Evolutionary conservation across 306 rosid genomes (phyloP), one percentile per base, ranked within the genome.

Genomic region (Crotalaria pallida): DNA sequence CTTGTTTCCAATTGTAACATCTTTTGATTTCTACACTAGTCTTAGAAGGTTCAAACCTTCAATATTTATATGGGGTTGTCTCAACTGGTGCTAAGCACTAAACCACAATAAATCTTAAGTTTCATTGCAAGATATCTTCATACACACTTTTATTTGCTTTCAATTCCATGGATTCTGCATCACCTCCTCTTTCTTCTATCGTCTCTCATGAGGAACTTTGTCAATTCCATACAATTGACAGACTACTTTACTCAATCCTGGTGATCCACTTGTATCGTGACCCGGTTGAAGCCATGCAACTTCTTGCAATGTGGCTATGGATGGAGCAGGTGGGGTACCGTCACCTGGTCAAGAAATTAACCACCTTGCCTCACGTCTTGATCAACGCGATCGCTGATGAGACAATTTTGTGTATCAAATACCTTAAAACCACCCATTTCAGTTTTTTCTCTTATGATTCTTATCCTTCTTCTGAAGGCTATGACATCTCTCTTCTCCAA

Each of bases 231-330:
- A 69, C 12, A 52, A 84, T 82, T 0, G 98, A 89, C 75, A 72
- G 96, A 47, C 72, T 85, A 19, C 83, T 92, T 1, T 92, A 80
- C 59, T 22, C 11, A 1, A 64, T 83, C 10, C 82, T 92, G 1
- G 93, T 65, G 33, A 12, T 78, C 36, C 71, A 22, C 19, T 87
- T 90, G 0, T 16, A 22, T 6, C 73, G 96, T 0, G 93, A 89
- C 3, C 92, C 96, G 0, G 17, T 67, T 1, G 91, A 92, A 53
- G 71, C 91, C 13, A 82, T 89, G 79, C 89, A 82, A 21, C 61
- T 86, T 0, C 27, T 88, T 65, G 88, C 85, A 1, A 59, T 90
- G 45, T 88, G 96, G 88, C 85, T 90, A 24, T 92, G 96, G 96
- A 33, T 92, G 21, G 98, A 92, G 79, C 70, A 36, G n/a, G 67